These are phyloP conservation scores for Metarhizium album DNA, from an alignment of 2,329 filamentous ascomycete genomes.

Conservation along the genomic window DNA sequence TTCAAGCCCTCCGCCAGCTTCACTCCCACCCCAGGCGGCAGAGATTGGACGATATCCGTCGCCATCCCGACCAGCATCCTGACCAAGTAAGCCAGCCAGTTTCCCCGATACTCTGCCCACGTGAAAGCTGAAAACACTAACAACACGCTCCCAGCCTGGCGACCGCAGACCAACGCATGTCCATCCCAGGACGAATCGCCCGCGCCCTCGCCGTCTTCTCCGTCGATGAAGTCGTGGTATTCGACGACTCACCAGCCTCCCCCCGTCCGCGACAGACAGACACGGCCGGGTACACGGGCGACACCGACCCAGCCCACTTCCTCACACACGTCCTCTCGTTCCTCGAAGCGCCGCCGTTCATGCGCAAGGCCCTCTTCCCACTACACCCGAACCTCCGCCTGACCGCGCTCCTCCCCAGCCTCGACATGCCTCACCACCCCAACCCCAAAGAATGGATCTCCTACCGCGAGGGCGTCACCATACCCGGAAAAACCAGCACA, in stretches of 20 bases:
- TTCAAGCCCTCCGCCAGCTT: slow-evolving; percentile 59
- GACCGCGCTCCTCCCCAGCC: slow-evolving; percentile 61
- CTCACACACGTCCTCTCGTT: slow-evolving; percentile 69
- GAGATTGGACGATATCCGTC: slow-evolving; percentile 65
- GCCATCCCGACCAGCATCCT: slow-evolving; percentile 72
- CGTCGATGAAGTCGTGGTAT: slow-evolving; percentile 75
- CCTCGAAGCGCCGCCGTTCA: slow-evolving; percentile 74
- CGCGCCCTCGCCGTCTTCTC: slow-evolving; percentile 74
- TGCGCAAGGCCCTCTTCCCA: slow-evolving; percentile 65
- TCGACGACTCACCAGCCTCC: slow-evolving; percentile 52
- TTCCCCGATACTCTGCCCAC: not conserved
- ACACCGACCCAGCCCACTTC: slow-evolving; percentile 68
- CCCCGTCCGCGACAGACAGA: slow-evolving; percentile 37
- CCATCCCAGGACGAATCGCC: slow-evolving; percentile 63
- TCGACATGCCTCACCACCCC: slow-evolving; percentile 81
- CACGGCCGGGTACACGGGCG: slow-evolving; percentile 51
- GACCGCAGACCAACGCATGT: slow-evolving; percentile 65
- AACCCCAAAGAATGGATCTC: slow-evolving; percentile 65
- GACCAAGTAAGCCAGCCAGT: slow-evolving; percentile 44
- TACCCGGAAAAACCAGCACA: slow-evolving; percentile 32
- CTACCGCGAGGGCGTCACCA: slow-evolving; percentile 68
- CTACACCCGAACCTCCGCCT: slow-evolving; percentile 67
- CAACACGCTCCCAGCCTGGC: slow-evolving; percentile 40
- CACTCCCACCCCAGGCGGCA: slow-evolving; percentile 47
- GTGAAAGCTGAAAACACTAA: not conserved